Evolutionary conservation across 257 asterid genomes (phyloP).

Genomic region (Paraleonurus japonicus): DNA sequence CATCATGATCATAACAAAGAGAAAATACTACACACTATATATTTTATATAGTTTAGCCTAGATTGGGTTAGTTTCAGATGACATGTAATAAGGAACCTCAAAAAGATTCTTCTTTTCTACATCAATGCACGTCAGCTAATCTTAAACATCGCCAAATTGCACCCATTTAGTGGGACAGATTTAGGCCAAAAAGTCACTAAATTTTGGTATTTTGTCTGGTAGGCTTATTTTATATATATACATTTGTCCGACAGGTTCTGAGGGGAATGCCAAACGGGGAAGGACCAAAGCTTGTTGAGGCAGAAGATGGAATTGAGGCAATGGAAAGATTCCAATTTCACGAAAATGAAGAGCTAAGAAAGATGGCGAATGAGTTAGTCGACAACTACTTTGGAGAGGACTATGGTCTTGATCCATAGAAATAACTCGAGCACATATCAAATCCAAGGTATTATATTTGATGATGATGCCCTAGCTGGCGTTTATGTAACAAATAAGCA

Average conservation of each 20-base stretch:
- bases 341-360: conserved; percentile 76
- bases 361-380: conserved; percentile 78
- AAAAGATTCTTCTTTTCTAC: background rate
- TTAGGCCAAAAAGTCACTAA: background rate
- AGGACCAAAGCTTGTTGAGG: conserved; percentile 86
- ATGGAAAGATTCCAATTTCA: conserved; percentile 94
- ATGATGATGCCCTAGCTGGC: background rate
- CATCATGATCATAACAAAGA: background rate
- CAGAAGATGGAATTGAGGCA: conserved; percentile 93
- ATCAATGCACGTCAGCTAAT: background rate
- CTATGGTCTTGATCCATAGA: conserved; percentile 66
- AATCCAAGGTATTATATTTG: background rate
- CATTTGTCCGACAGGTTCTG: conserved; percentile 53
- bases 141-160: too few relatives aligned
- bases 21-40: too few relatives aligned
- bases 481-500: background rate
- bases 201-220: background rate
- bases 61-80: background rate
- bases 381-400: conserved; percentile 84
- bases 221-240: background rate
- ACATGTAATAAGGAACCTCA: background rate
- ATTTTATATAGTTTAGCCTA: background rate
- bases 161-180: background rate
- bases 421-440: background rate
- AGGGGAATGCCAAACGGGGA: conserved; percentile 84